Percentiles rank a stretch among this genome's conserved stretches.
Conservation (phyloP, 306 rosid genomes). For the Castanea sativa region DNA sequence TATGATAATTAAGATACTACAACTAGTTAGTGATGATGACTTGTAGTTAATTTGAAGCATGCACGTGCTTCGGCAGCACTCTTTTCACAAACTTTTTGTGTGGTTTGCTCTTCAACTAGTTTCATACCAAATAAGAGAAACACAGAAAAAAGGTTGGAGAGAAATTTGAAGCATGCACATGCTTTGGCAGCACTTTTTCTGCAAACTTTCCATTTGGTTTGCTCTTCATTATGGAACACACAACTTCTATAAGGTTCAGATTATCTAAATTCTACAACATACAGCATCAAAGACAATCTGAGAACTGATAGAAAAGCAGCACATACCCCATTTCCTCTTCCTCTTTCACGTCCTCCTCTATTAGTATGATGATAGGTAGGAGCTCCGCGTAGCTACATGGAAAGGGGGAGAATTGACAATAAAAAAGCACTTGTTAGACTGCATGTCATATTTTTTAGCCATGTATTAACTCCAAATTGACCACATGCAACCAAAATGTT, state of each 20-base stretch:
- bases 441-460: background rate
- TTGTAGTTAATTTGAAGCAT: background rate
- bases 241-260: background rate
- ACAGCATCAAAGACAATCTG: background rate
- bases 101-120: too few species aligned
- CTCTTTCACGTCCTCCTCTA: conserved; percentile 35
- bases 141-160: background rate
- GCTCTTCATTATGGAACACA: background rate
- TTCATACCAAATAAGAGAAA: background rate
- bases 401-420: background rate
- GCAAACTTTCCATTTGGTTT: background rate
- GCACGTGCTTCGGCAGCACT: too few species aligned
- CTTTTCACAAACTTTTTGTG: too few species aligned
- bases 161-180: background rate
- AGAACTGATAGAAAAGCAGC: background rate
- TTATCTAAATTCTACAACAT: background rate
- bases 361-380: conserved; percentile 4
- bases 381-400: conserved; percentile 19
- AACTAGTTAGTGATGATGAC: background rate
- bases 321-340: conserved; percentile 24
- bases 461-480: background rate
- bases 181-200: background rate
- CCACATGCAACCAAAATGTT: background rate
- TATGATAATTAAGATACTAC: background rate
- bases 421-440: background rate